These are phyloP conservation scores for Aspergillus saccharolyticus DNA, from an alignment of 495 filamentous ascomycete species.

Conservation along the genomic window DNA sequence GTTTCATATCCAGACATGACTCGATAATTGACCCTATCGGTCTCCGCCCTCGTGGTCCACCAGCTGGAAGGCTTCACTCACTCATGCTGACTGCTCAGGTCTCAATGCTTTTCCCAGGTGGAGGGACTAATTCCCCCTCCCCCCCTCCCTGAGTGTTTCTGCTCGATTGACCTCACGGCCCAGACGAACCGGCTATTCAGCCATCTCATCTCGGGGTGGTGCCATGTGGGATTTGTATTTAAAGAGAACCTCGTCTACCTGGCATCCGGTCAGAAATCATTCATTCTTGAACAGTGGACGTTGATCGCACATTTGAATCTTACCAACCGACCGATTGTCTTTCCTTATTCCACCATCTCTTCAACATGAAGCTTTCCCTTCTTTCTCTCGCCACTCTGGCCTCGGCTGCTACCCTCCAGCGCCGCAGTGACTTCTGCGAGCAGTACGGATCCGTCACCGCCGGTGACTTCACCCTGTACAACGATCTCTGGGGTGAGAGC, in stretches of 20 bases:
- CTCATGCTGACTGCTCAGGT: background rate
- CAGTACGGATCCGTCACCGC: slow-evolving; percentile 42
- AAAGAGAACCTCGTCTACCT: background rate
- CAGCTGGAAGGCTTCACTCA: background rate
- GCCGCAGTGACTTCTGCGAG: slow-evolving; percentile 45
- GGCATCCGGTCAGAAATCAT: background rate
- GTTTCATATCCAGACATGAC: background rate
- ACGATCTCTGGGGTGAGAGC: slow-evolving; percentile 50
- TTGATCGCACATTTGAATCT: slow-evolving; percentile 4
- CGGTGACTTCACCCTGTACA: slow-evolving; percentile 49
- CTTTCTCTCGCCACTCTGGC: slow-evolving; percentile 32
- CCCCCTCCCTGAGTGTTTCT: too few relatives aligned
- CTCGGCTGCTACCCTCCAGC: slow-evolving; percentile 29
- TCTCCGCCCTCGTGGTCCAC: background rate
- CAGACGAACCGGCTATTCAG: background rate
- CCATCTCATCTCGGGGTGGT: background rate
- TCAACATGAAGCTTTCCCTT: slow-evolving; percentile 34
- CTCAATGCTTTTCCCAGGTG: background rate
- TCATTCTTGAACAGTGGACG: slow-evolving; percentile 1
- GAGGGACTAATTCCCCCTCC: background rate
- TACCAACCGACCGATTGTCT: slow-evolving; percentile 4
- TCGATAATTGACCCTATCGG: background rate
- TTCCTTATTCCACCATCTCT: slow-evolving; percentile 3
- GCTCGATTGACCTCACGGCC: background rate
- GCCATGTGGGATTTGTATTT: background rate